Evolutionary conservation across 2,329 filamentous ascomycete species (phyloP), one percentile per base, ranked within the genome.

Genomic region (Paraphaeosphaeria sporulosa): DNA sequence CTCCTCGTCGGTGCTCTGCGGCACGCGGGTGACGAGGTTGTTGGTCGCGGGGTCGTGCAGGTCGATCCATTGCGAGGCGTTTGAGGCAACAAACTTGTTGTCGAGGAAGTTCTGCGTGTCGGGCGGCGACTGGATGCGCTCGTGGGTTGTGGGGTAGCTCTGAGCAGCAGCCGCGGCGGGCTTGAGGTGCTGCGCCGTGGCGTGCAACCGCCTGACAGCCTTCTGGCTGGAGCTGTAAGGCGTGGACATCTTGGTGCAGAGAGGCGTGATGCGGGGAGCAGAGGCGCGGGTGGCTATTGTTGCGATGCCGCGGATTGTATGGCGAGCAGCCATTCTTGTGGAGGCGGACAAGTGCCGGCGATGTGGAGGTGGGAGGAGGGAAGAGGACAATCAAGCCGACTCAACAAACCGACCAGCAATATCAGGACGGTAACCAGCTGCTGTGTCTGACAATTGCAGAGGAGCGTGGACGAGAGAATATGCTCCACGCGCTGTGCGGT

Each of bases 11-110:
- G 91, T 94, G 80, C 89, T 91, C 81, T 94, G 90, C 19, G 92
- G 92, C 30, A 94, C 91, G 53, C 91, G 87, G 15, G 92, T 94
- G 63, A 95, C 89, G 66, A 94, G 85, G 79, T 93, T 91, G 83
- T 94, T 94, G 70, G 92, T 94, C 51, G 92, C 91, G 21, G 92
- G 92, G 79, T 95, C 92, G 79, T 91, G 83, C 65, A 95, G 82
- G 71, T 93, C 90, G 76, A 94, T 93, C 84, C 89, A 93, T 80
- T 89, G 83, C 61, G 87, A 85, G 30, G 91, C 83, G 71, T 84
- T 79, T 19, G 91, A 94, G 52, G 85, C 79, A 57, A 89, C 81
- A 75, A 94, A 93, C 76, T 90, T 81, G 81, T 95, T 95, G 83
- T 95, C 86, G 68, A 95, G 76, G 77, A 95, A 95, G 82, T 91